These are phyloP conservation scores for Fusarium pilosicola DNA, from an alignment of 2,329 filamentous ascomycete species.

Conservation along the genomic window DNA sequence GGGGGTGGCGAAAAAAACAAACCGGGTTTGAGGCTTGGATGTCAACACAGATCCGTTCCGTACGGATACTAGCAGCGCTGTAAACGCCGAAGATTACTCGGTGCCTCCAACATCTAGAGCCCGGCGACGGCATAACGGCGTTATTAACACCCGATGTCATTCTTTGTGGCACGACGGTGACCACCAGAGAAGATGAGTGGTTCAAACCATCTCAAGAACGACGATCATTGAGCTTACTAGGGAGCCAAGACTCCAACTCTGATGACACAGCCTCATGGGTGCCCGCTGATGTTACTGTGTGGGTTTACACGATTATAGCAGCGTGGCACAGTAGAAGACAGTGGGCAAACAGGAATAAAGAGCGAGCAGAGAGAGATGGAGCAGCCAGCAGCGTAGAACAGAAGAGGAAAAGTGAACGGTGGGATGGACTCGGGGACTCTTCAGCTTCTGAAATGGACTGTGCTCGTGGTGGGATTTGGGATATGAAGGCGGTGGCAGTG, in stretches of 20 bases:
- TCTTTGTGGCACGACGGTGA: not conserved
- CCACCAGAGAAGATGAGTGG: constrained; percentile 9
- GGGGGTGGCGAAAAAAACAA: constrained; percentile 30
- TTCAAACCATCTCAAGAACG: constrained; percentile 2
- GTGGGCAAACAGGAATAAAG: not conserved
- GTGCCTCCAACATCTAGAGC: not conserved
- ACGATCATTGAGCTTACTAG: constrained; percentile 27
- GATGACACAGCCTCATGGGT: constrained; percentile 28
- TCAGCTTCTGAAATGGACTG: constrained; percentile 11
- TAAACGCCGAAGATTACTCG: constrained; percentile 9
- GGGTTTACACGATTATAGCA: constrained; percentile 1
- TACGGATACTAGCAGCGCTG: constrained; percentile 5
- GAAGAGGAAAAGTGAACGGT: constrained; percentile 1
- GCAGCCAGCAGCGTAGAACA: not conserved
- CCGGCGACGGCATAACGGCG: constrained; percentile 16
- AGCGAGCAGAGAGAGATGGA: not conserved
- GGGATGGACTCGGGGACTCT: not conserved
- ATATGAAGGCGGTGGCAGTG: constrained; percentile 38
- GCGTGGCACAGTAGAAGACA: constrained; percentile 25
- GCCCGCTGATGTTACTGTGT: constrained; percentile 22
- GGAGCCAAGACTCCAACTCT: constrained; percentile 31
- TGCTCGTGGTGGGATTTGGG: constrained; percentile 19
- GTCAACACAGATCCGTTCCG: not conserved
- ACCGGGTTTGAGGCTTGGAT: constrained; percentile 20
- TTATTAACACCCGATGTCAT: constrained; percentile 15